Evolutionary conservation across 495 filamentous ascomycete species (phyloP).

Genomic region (Hypoxylon fragiforme): DNA sequence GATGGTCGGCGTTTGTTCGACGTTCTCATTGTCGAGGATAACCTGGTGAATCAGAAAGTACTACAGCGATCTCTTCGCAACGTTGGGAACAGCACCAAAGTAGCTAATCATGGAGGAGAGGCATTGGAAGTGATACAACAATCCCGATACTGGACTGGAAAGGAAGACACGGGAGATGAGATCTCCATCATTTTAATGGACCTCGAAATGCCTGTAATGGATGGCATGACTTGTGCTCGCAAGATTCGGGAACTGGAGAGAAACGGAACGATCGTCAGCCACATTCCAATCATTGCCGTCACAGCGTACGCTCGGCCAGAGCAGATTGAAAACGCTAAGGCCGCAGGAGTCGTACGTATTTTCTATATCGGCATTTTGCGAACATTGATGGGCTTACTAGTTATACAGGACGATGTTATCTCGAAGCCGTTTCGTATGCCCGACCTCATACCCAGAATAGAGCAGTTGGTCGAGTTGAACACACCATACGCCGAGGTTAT

Average conservation of each 20-base stretch:
- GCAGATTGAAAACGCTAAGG: conserved; percentile 60
- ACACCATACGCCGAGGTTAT: conserved; percentile 21
- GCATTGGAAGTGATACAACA: conserved; percentile 59
- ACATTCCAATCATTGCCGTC: conserved; percentile 78
- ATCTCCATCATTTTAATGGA: conserved; percentile 80
- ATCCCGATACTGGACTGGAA: conserved; percentile 53
- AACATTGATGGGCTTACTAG: conserved; percentile 9
- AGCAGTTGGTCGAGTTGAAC: conserved; percentile 45
- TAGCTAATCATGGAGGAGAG: conserved; percentile 81
- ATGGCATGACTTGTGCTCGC: conserved; percentile 72
- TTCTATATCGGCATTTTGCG: conserved; percentile 39
- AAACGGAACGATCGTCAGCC: conserved; percentile 53
- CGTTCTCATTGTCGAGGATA: conserved; percentile 80
- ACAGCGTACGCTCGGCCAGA: conserved; percentile 76
- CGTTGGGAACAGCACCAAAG: conserved; percentile 66
- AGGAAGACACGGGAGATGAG: conserved; percentile 40
- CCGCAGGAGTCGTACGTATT: conserved; percentile 53
- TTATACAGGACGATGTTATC: conserved; percentile 71
- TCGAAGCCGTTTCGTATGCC: conserved; percentile 78
- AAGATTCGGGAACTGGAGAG: conserved; percentile 68
- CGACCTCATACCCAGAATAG: conserved; percentile 72
- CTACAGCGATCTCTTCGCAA: conserved; percentile 71
- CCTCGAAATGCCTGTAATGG: conserved; percentile 87
- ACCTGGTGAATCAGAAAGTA: conserved; percentile 78
- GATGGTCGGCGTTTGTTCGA: conserved; percentile 43